Conservation (phyloP, 495 filamentous ascomycete genomes). For the Astrothelium subdiscretum region DNA sequence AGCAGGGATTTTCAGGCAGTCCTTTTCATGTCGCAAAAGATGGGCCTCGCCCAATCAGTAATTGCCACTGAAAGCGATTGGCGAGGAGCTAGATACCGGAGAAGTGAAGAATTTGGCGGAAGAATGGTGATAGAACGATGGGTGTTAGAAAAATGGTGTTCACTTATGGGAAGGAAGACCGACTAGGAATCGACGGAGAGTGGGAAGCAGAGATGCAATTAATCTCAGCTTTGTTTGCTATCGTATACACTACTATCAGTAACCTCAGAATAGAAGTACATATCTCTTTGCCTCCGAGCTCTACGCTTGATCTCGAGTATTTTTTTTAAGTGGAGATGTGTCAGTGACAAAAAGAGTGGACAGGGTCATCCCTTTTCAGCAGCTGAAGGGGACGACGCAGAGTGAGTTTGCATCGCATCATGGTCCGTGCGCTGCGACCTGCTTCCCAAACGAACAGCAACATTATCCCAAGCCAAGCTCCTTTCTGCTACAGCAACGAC, state of each 20-base stretch:
- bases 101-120: background rate
- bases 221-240: too few relatives aligned
- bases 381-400: background rate
- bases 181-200: background rate
- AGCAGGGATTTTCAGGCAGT: background rate
- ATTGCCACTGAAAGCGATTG: background rate
- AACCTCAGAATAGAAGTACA: too few relatives aligned
- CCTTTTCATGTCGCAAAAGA: background rate
- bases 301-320: too few relatives aligned
- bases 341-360: too few relatives aligned
- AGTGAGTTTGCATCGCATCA: background rate
- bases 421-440: background rate
- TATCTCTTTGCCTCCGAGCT: too few relatives aligned
- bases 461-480: slow-evolving; percentile 3
- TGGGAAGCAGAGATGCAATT: too few relatives aligned
- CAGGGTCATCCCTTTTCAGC: too few relatives aligned
- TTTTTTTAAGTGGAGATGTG: too few relatives aligned
- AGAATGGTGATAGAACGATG: background rate
- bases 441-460: slow-evolving; percentile 1
- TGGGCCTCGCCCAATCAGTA: background rate
- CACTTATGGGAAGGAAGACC: background rate
- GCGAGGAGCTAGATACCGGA: background rate
- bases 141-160: background rate
- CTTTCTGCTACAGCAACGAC: background rate
- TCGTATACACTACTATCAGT: too few relatives aligned